These are phyloP conservation scores for Gossypium arboreum DNA, from an alignment of 345 rosid species.

Conservation along the genomic window DNA sequence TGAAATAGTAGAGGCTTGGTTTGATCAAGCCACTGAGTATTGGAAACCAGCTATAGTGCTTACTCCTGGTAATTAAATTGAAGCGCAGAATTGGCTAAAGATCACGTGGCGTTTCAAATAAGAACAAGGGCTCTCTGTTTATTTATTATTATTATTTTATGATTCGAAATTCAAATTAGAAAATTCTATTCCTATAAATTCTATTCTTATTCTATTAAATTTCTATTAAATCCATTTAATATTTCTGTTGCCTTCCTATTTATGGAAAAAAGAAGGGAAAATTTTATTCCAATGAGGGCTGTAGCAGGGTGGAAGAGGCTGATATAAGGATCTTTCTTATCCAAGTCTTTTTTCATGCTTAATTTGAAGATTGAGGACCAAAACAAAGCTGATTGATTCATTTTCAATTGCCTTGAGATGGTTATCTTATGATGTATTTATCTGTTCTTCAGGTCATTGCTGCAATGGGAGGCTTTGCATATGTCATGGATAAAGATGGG, in stretches of 20 bases:
- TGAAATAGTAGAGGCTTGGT: too few relatives aligned
- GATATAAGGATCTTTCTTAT: not conserved
- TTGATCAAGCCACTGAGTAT: too few relatives aligned
- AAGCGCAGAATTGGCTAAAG: too few relatives aligned
- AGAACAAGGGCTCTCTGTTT: too few relatives aligned
- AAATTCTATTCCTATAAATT: too few relatives aligned
- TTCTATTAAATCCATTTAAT: too few relatives aligned
- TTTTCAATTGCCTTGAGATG: not conserved
- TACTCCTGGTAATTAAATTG: too few relatives aligned
- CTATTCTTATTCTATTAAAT: too few relatives aligned
- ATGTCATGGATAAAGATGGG: constrained; percentile 89
- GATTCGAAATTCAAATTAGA: too few relatives aligned
- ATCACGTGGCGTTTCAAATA: too few relatives aligned
- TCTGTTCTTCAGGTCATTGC: constrained; percentile 52
- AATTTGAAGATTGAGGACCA: not conserved
- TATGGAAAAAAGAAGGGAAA: not conserved
- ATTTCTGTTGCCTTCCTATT: not conserved
- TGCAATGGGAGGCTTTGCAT: constrained; percentile 75
- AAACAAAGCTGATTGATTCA: not conserved
- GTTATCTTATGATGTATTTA: not conserved
- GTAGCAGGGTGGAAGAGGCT: not conserved
- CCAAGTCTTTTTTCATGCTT: not conserved
- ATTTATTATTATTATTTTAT: too few relatives aligned
- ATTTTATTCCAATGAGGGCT: not conserved
- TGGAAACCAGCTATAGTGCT: too few relatives aligned